Evolutionary conservation across 495 filamentous ascomycete genomes (phyloP), one percentile per base, ranked within the genome.

Genomic region (Trichoderma asperelloides): DNA sequence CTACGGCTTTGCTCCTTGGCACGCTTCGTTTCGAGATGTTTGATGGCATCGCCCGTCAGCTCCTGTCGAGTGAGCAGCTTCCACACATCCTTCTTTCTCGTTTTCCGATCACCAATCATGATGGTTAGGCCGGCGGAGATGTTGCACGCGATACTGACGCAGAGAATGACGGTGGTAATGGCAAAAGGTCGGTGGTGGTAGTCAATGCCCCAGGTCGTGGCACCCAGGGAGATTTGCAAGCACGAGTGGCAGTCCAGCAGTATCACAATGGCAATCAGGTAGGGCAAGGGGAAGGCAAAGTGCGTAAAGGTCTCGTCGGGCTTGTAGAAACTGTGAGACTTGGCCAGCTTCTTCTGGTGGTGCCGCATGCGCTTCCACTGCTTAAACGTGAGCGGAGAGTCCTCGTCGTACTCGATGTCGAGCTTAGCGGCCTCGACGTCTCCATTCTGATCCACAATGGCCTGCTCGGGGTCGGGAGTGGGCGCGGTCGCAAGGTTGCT

Each of bases 291-390:
- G 70, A 93, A 94, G 8, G 91, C 90, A 71, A 88, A 82, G 71
- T 94, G 91, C 2, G 90, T 93, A 47, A 84, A 76, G 0, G 90
- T 93, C 77, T 92, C 91, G 76, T 94, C 89, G 0, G 91, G 91
- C 72, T 91, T 91, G 79, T 92, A 94, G 76, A 92, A 94, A 2
- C 89, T 90, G 71, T 94, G 91, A 0, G 87, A 89, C 64, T 86
- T 89, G 69, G 87, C 80, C 68, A 92, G 88, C 70, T 91, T 92
- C 40, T 77, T 81, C 70, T 92, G 88, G 71, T 94, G 90, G 69
- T 92, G 85, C 43, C 84, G 79, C 15, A 94, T 80, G 41, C 79
- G 81, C 37, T 76, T 76, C 71, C 92, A 87, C 71, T 92, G 86
- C 43, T 79, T 75, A 15, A 81, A 82, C 21, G 79, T 82, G 4